Conservation (phyloP, 805 yeast genomes). For the Ogataea haglerorum region DNA sequence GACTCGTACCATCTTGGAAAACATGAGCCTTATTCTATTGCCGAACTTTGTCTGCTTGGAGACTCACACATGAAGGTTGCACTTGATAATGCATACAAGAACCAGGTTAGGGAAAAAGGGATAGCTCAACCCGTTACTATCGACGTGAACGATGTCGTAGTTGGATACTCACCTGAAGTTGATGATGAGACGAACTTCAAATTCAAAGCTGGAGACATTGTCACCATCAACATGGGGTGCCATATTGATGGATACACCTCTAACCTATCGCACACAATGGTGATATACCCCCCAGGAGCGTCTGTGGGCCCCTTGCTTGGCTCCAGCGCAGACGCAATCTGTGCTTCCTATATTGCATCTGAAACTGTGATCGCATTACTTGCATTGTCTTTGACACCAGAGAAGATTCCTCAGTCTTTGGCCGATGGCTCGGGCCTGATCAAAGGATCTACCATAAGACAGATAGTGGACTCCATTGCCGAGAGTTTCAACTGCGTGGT, state of each 20-base stretch:
- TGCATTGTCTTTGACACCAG: slow-evolving; percentile 72
- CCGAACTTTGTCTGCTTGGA: slow-evolving; percentile 78
- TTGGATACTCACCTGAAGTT: slow-evolving; percentile 84
- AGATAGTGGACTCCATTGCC: slow-evolving; percentile 84
- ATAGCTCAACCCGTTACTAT: slow-evolving; percentile 89
- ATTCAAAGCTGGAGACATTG: slow-evolving; percentile 76
- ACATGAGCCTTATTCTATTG: slow-evolving; percentile 46
- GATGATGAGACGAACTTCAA: slow-evolving; percentile 50
- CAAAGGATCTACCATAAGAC: slow-evolving; percentile 68
- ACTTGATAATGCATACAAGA: slow-evolving; percentile 56
- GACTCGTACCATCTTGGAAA: slow-evolving; percentile 64
- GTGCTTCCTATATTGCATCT: slow-evolving; percentile 85
- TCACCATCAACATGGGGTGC: slow-evolving; percentile 80
- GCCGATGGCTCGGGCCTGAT: slow-evolving; percentile 37
- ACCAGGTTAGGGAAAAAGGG: slow-evolving; percentile 78
- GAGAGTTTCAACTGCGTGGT: slow-evolving; percentile 75
- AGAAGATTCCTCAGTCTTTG: slow-evolving; percentile 60
- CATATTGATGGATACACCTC: slow-evolving; percentile 96
- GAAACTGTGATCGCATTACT: slow-evolving; percentile 80
- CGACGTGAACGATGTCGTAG: slow-evolving; percentile 73
- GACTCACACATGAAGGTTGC: slow-evolving; percentile 70
- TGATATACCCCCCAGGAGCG: slow-evolving; percentile 67
- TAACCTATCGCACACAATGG: slow-evolving; percentile 79
- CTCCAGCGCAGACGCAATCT: slow-evolving; percentile 79
- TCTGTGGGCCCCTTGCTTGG: slow-evolving; percentile 76